Base-by-base conservation (phyloP, 345 rosid species). In the Nasturtium officinale region DNA sequence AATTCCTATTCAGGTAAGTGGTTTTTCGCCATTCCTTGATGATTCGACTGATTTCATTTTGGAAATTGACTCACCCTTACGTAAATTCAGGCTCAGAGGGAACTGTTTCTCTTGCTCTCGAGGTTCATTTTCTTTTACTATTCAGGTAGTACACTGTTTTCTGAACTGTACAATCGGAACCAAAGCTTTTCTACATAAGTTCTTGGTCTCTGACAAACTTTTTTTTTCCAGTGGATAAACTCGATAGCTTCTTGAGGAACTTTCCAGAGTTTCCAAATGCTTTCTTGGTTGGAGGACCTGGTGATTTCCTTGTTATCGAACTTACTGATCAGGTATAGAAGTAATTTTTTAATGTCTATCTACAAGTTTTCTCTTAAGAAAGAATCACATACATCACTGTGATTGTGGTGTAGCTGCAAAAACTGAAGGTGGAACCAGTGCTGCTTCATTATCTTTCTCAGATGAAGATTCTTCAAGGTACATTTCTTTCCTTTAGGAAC, bases 401-500 rank as follows among this genome's bases (percentile, higher is more conserved):
- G 62, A 26, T 50, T 64, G 33, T 13, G 48, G 15, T 56, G 61
- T 88, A 92, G 99, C 90, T 96, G 80, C 99, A 87, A 81, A 96
- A 90, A 74, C 67, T 96, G 69, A 92, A 96, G 85, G 99, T 96
- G 82, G 99, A 96, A 75, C 99, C 99, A 4, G 99, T 90, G 42
- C 86, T 96, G 32, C 68, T 96, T 63, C 97, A 92, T 82, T 92
- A 89, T 79, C 88, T 96, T 42, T 89, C 95, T 37, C 90, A 86
- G 33, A 82, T 92, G 79, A 90, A 82, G 76, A 87, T 82, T 81
- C 98, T 96, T 55, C 89, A 82, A 60, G 99, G 98, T 96, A 84
- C 18, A 37, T 40, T 25, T 55, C 21, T 42, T 53, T 61, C 74
- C 18, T 29, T 51, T 26, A 61, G 65, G 59, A 59, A 59, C 29